A percentile compares a stretch with the other conserved stretches of the same genome.
phyloP scores from a whole-genome alignment of 2,329 filamentous ascomycete species.

The Elsinoe batatas region DNA sequence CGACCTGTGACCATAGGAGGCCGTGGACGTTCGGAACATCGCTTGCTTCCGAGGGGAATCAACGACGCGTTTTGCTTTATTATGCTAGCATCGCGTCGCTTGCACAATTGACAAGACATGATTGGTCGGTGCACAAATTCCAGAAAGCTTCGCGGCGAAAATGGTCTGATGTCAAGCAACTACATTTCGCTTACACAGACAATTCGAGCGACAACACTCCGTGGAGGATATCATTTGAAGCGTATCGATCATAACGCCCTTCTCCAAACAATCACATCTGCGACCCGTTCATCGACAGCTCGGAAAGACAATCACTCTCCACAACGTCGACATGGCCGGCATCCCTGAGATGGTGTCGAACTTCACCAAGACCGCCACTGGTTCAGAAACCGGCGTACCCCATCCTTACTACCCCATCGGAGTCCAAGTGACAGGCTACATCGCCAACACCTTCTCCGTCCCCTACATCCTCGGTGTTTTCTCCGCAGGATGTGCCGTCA shows the following conservation, averaged over 20 bases:
- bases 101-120: not conserved
- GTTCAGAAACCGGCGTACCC: not conserved
- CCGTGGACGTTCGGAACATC: not conserved
- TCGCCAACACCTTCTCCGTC: constrained; percentile 55
- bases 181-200: not conserved
- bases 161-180: constrained; percentile 7
- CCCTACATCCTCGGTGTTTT: constrained; percentile 52
- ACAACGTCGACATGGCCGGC: not conserved
- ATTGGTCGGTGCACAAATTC: not conserved
- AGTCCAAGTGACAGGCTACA: constrained; percentile 51
- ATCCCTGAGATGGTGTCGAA: constrained; percentile 8
- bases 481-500: constrained; percentile 42
- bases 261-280: no score
- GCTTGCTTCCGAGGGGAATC: not conserved
- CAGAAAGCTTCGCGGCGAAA: not conserved
- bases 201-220: not conserved
- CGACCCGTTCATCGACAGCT: no score
- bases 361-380: constrained; percentile 3
- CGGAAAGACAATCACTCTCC: not conserved
- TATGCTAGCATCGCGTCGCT: not conserved
- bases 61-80: not conserved
- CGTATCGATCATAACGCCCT: no score
- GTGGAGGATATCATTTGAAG: not conserved
- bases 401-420: constrained; percentile 66
- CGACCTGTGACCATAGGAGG: not conserved